Base-by-base conservation (phyloP, 495 filamentous ascomycete genomes). In the Talaromyces borbonicus region DNA sequence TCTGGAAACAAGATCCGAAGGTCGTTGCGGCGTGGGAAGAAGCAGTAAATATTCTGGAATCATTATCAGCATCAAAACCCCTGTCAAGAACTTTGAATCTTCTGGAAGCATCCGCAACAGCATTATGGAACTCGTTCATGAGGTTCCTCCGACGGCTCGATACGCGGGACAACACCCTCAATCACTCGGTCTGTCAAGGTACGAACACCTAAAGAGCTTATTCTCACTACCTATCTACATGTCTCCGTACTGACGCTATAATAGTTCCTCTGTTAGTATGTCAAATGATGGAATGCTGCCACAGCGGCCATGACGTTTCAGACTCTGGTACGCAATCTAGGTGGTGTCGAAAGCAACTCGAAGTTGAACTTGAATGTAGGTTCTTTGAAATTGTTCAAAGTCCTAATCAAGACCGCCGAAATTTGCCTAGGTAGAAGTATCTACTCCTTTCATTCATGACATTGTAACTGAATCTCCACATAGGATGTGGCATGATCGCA, bases 401-500 rank as follows among this genome's bases (percentile, higher is more conserved):
- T 46, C 0, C 24, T 46, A 2, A 8, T 46, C 42, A 46, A 18
- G 26, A 33, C 19, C 7, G 43, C 30, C 1, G 33, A 48, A 15
- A 27, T 41, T 8, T 48, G 32, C 24, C 15, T 48, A 40, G 33
- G 37, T 39, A 20, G n/a, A n/a, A n/a, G n/a, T n/a, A n/a, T n/a
- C n/a, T 41, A 9, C 8, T 12, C 8, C 0, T 38, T 36, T 36
- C 5, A 16, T 18, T 6, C 42, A 8, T 39, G 15, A 4, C 0
- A 16, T 1, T 14, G 23, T 38, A 51, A 39, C 54, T 68, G 19
- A 70, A 26, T n/a, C 7, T 33, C 24, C 40, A 20, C 42, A n/a
- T 46, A 73, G 75, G 76, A 42, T 61, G 62, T n/a, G 55, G 61
- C 8, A 71, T 82, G 24, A 35, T 77, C n/a, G 67, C 73, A 9